Conservation (phyloP, 306 rosid species). For the Cucurbita ficifolia region DNA sequence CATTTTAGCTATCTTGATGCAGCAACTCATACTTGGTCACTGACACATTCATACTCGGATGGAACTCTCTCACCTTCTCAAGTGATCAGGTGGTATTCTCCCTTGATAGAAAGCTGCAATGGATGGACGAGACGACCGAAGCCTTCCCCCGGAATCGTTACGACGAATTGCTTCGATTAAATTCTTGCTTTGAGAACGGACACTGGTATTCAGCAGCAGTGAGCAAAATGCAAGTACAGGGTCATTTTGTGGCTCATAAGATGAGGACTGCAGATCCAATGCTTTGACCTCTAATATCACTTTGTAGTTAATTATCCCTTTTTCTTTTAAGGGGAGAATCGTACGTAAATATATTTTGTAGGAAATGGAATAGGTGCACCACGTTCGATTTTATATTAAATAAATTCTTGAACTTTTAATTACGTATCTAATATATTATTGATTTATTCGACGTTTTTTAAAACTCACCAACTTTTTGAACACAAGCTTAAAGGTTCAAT, state of each 20-base stretch:
- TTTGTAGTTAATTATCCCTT: neutral
- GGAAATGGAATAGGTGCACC: neutral
- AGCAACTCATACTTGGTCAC: slow-evolving; percentile 41
- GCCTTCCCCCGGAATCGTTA: neutral
- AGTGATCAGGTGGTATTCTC: neutral
- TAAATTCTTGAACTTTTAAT: no score
- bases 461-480: no score
- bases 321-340: neutral
- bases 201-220: neutral
- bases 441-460: no score
- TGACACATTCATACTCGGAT: slow-evolving; percentile 16
- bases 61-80: neutral
- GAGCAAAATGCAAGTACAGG: neutral
- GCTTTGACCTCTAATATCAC: neutral
- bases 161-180: neutral
- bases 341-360: neutral
- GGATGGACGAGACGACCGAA: neutral
- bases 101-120: neutral
- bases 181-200: neutral
- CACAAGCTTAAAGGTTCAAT: no score
- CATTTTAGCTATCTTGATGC: slow-evolving; percentile 75
- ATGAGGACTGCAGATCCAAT: neutral
- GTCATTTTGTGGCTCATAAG: neutral
- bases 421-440: no score
- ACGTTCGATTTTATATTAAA: no score